These are phyloP conservation scores for Neurospora tetraspora DNA, from an alignment of 495 filamentous ascomycete species.

Conservation along the genomic window DNA sequence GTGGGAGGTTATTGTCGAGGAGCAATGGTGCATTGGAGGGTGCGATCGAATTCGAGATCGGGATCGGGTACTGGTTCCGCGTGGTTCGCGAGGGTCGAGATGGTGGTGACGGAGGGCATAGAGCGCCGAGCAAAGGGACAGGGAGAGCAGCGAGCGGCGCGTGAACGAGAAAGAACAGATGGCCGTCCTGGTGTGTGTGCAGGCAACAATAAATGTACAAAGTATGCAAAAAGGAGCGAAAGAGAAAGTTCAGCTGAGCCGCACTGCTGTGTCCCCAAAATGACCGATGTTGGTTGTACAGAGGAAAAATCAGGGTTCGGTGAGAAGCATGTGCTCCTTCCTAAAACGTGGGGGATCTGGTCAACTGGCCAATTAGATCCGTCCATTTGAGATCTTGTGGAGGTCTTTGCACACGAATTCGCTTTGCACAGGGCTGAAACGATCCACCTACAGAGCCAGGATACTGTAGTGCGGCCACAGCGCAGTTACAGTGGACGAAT, in stretches of 20 bases:
- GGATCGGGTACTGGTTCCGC: neutral
- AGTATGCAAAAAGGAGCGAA: neutral
- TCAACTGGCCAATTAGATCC: neutral
- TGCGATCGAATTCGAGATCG: neutral
- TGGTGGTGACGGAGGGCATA: neutral
- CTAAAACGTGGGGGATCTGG: neutral
- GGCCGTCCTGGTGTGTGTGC: neutral
- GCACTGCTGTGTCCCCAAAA: neutral
- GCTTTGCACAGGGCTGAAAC: neutral
- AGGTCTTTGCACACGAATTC: neutral
- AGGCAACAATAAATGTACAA: neutral
- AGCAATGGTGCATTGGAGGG: neutral
- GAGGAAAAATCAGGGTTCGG: neutral
- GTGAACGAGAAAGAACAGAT: neutral
- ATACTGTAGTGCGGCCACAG: no score
- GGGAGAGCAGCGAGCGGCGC: neutral
- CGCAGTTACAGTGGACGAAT: neutral
- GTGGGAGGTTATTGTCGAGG: neutral
- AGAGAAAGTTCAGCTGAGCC: neutral
- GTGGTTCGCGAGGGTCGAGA: neutral
- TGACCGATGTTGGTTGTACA: neutral
- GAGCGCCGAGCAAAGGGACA: neutral
- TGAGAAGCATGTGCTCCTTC: neutral
- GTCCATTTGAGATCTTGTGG: neutral
- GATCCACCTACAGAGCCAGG: neutral